These are phyloP conservation scores for Delonix regia DNA, from an alignment of 306 rosid species.

Conservation along the genomic window DNA sequence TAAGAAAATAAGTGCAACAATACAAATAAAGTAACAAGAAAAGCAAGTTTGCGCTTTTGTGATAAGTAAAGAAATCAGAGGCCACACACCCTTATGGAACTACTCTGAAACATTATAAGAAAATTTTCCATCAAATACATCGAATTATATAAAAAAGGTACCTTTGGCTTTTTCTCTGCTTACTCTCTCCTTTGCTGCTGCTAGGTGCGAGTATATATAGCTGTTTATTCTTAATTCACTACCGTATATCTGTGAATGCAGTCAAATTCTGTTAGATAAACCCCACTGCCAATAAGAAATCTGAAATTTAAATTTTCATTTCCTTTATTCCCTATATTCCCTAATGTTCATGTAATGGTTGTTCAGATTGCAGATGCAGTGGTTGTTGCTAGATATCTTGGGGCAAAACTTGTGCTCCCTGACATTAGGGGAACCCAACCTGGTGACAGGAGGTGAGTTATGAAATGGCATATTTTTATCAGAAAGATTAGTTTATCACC, in stretches of 20 bases:
- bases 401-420: conserved; percentile 83
- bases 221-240: neutral
- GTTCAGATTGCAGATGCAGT: conserved; percentile 73
- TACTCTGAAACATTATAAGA: no score
- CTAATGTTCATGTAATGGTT: conserved; percentile 30
- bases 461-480: neutral
- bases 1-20: no score
- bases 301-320: neutral
- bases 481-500: neutral
- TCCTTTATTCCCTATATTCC: conserved; percentile 27
- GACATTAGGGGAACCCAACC: conserved; percentile 84
- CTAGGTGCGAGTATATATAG: neutral
- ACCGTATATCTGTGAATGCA: neutral
- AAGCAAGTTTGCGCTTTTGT: no score
- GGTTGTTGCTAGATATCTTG: conserved; percentile 79
- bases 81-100: no score
- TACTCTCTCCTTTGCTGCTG: neutral
- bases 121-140: no score
- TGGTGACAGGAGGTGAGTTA: conserved; percentile 72
- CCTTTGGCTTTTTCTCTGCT: neutral
- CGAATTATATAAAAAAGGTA: no score
- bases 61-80: no score
- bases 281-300: neutral
- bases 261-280: neutral
- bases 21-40: no score